phyloP scores from a whole-genome alignment of 768 basidiomycete genomes.

The Rubroboletus pulcherrimus region DNA sequence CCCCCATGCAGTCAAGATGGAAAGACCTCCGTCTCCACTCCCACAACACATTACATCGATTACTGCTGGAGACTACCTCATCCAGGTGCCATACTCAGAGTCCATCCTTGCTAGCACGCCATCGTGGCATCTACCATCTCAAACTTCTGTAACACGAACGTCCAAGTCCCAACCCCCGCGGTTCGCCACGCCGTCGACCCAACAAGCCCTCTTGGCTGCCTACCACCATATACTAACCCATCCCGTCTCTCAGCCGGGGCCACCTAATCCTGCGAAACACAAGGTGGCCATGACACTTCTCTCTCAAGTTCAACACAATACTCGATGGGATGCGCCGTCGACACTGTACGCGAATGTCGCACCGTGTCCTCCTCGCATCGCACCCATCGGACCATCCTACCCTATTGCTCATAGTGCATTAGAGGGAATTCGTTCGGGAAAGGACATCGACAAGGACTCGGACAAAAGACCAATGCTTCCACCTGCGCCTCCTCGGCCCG shows the following conservation, averaged over 20 bases:
- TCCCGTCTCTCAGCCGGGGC: slow-evolving; percentile 48
- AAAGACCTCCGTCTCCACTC: slow-evolving; percentile 38
- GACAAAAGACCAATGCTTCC: slow-evolving; percentile 40
- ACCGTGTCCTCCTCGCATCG: slow-evolving; percentile 59
- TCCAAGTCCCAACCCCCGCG: slow-evolving; percentile 26
- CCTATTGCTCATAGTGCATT: slow-evolving; percentile 42
- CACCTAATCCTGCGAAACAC: slow-evolving; percentile 62
- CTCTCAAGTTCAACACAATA: slow-evolving; percentile 47
- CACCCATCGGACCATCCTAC: slow-evolving; percentile 63
- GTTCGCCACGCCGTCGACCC: slow-evolving; percentile 50
- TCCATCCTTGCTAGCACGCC: slow-evolving; percentile 63
- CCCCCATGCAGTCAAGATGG: slow-evolving; percentile 27
- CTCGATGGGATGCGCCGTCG: slow-evolving; percentile 68
- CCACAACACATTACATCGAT: slow-evolving; percentile 40
- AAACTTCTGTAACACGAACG: slow-evolving; percentile 24
- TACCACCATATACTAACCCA: slow-evolving; percentile 79
- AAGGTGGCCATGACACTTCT: slow-evolving; percentile 74
- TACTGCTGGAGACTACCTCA: slow-evolving; percentile 61
- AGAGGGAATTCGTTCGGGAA: slow-evolving; percentile 36
- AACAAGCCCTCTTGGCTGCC: slow-evolving; percentile 61
- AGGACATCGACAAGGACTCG: slow-evolving; percentile 50
- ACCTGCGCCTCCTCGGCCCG: slow-evolving; percentile 33
- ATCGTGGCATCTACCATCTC: slow-evolving; percentile 66
- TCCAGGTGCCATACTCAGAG: slow-evolving; percentile 69
- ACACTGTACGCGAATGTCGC: slow-evolving; percentile 58